These are phyloP conservation scores for Taphrina confusa DNA, from an alignment of 1,139 yeast species.

Conservation along the genomic window DNA sequence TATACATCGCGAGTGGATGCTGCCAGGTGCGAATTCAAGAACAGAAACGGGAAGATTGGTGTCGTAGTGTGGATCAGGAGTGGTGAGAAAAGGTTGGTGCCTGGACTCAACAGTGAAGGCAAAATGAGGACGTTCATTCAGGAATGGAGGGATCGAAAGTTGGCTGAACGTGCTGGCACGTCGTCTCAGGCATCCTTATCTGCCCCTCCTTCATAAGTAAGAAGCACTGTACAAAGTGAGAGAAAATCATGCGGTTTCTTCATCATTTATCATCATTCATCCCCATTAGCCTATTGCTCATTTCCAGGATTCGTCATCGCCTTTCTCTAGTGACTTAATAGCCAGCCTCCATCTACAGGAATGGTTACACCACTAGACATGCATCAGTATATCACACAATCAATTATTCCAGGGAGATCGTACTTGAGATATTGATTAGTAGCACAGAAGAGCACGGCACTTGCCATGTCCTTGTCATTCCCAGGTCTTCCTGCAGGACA, in stretches of 20 bases:
- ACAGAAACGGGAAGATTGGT: constrained; percentile 33
- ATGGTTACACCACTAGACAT: constrained; percentile 33
- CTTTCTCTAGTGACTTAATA: constrained; percentile 13
- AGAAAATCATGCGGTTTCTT: not conserved
- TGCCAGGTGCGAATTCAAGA: constrained; percentile 31
- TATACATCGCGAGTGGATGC: constrained; percentile 32
- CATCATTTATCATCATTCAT: not conserved
- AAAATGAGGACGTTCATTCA: constrained; percentile 30
- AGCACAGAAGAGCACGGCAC: constrained; percentile 40
- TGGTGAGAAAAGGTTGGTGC: constrained; percentile 26
- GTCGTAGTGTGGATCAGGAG: constrained; percentile 33
- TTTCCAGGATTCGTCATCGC: not conserved
- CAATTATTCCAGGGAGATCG: too few relatives aligned
- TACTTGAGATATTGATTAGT: constrained; percentile 37
- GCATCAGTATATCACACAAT: too few relatives aligned
- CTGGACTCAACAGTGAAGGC: constrained; percentile 20
- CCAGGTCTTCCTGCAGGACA: constrained; percentile 40
- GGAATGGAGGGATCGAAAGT: constrained; percentile 22
- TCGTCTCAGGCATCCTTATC: not conserved
- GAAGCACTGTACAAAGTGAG: not conserved
- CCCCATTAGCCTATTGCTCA: too few relatives aligned
- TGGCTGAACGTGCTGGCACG: not conserved
- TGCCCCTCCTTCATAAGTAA: not conserved
- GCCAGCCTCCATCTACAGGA: constrained; percentile 40
- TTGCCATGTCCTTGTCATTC: constrained; percentile 40